These are phyloP conservation scores for Mimosa bimucronata DNA, from an alignment of 306 rosid species.

Conservation along the genomic window DNA sequence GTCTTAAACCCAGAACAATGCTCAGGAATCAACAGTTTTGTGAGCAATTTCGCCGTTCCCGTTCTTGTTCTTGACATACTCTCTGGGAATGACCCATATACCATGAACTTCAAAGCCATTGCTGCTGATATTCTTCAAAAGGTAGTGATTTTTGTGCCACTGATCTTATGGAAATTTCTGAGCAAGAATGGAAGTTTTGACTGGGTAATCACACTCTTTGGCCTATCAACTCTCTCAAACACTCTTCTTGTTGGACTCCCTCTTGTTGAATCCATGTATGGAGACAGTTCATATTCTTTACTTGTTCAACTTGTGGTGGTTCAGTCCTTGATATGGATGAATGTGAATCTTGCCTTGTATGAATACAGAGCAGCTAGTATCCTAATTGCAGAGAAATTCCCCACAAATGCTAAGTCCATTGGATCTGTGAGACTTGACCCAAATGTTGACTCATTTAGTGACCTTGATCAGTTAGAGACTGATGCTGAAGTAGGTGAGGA, in stretches of 20 bases:
- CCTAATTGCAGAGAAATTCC: slow-evolving; percentile 5
- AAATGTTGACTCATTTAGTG: slow-evolving; percentile 17
- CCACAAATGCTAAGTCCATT: slow-evolving; percentile 4
- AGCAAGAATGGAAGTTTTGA: slow-evolving; percentile 26
- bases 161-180: not conserved
- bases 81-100: slow-evolving; percentile 19
- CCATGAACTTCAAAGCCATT: slow-evolving; percentile 8
- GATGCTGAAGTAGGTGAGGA: not conserved
- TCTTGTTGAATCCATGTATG: slow-evolving; percentile 33
- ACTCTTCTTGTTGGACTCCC: slow-evolving; percentile 35
- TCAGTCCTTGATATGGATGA: slow-evolving; percentile 30
- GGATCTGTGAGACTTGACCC: slow-evolving; percentile 17
- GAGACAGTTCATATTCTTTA: not conserved
- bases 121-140: slow-evolving; percentile 37
- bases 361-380: slow-evolving; percentile 38
- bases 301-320: slow-evolving; percentile 30
- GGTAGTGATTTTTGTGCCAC: not conserved
- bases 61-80: slow-evolving; percentile 23
- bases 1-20: slow-evolving; percentile 31
- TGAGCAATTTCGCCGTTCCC: slow-evolving; percentile 17
- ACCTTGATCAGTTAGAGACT: slow-evolving; percentile 1
- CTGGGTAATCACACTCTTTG: slow-evolving; percentile 30
- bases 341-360: slow-evolving; percentile 19
- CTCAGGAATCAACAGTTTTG: slow-evolving; percentile 31
- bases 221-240: slow-evolving; percentile 29